phyloP scores from a whole-genome alignment of 257 asterid genomes.

The Salvia hispanica region DNA sequence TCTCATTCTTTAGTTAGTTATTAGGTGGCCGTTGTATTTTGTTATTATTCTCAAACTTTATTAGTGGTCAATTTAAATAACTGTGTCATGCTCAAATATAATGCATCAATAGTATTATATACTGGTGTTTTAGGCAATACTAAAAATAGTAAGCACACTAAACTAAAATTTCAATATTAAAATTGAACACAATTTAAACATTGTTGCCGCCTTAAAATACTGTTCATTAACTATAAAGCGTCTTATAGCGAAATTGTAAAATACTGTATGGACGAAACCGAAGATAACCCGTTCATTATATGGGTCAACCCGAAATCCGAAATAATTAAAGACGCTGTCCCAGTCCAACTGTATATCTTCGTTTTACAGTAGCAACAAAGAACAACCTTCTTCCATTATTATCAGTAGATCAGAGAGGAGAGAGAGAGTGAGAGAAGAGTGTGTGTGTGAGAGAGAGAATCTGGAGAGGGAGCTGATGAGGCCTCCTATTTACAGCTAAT shows the following conservation, averaged over 20 bases:
- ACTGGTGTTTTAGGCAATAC: too few relatives aligned
- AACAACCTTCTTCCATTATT: slow-evolving; percentile 29
- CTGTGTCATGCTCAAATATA: too few relatives aligned
- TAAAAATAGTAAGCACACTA: too few relatives aligned
- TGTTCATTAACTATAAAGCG: not conserved
- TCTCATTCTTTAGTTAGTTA: too few relatives aligned
- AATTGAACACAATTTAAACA: too few relatives aligned
- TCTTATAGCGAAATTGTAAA: slow-evolving; percentile 7
- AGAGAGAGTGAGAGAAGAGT: slow-evolving; percentile 8
- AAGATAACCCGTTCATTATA: not conserved
- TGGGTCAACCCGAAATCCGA: slow-evolving; percentile 22
- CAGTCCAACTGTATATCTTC: slow-evolving; percentile 26
- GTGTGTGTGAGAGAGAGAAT: not conserved
- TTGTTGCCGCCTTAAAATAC: too few relatives aligned
- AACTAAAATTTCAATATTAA: too few relatives aligned
- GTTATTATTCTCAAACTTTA: too few relatives aligned
- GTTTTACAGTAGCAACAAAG: slow-evolving; percentile 25
- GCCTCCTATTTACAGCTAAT: slow-evolving; percentile 16
- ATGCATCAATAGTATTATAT: too few relatives aligned
- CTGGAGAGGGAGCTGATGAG: slow-evolving; percentile 17
- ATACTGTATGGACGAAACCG: slow-evolving; percentile 16
- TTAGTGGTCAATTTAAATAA: too few relatives aligned
- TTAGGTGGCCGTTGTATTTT: too few relatives aligned
- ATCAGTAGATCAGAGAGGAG: slow-evolving; percentile 21
- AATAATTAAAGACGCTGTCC: too few relatives aligned